These are phyloP conservation scores for Fusarium sp. DNA, from an alignment of 2,329 filamentous ascomycete species.

Conservation along the genomic window DNA sequence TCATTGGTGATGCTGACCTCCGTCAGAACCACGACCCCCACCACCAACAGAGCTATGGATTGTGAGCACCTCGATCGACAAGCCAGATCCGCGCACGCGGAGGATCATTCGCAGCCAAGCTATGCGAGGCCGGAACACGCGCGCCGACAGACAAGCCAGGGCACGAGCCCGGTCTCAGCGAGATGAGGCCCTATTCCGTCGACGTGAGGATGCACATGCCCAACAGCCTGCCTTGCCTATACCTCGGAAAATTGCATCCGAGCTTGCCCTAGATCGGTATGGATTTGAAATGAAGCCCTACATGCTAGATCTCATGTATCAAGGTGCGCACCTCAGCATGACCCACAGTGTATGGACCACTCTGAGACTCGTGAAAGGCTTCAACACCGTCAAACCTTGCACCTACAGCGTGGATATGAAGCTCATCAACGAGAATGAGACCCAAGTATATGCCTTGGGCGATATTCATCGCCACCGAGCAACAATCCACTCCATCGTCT, in stretches of 20 bases:
- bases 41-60: constrained; percentile 24
- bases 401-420: constrained; percentile 32
- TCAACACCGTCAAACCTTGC: constrained; percentile 41
- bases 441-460: constrained; percentile 40
- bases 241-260: constrained; percentile 24
- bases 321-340: constrained; percentile 7
- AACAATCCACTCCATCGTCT: constrained; percentile 45
- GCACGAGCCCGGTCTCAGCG: background rate
- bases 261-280: constrained; percentile 25
- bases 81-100: constrained; percentile 41
- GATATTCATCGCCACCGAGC: constrained; percentile 39
- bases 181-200: background rate
- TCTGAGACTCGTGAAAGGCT: constrained; percentile 10
- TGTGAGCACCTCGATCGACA: constrained; percentile 39
- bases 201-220: background rate
- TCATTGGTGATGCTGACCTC: background rate
- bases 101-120: constrained; percentile 50
- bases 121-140: constrained; percentile 49
- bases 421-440: constrained; percentile 16
- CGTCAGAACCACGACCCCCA: constrained; percentile 2
- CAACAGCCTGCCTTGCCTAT: background rate
- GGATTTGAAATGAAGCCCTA: constrained; percentile 27
- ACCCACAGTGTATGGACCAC: no score
- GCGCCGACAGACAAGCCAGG: constrained; percentile 19
- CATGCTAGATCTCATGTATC: constrained; percentile 25